A percentile compares a stretch with the other conserved stretches of the same genome.
Evolutionary conservation across 2,329 filamentous ascomycete species (phyloP).

Genomic region (Aspergillus proliferans): DNA sequence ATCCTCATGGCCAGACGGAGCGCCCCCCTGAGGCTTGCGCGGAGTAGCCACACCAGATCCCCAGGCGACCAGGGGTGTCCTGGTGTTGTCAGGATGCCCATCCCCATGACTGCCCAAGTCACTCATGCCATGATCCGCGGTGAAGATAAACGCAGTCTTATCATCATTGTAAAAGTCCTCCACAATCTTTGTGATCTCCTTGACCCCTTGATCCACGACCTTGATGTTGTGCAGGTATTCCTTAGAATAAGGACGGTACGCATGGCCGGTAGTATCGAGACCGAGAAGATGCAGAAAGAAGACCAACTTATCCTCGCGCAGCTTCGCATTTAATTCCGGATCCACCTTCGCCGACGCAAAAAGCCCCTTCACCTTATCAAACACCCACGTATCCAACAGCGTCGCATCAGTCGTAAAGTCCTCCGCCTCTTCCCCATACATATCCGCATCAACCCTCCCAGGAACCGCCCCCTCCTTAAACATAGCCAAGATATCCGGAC

Average conservation of each 20-base stretch:
- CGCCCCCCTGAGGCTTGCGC: conserved; percentile 46
- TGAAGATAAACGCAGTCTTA: conserved; percentile 92
- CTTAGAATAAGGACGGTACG: conserved; percentile 81
- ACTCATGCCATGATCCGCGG: conserved; percentile 97
- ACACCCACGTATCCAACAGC: conserved; percentile 86
- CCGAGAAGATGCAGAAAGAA: conserved; percentile 95
- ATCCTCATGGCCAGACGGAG: conserved; percentile 79
- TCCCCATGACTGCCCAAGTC: conserved; percentile 99
- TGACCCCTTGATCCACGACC: conserved; percentile 82
- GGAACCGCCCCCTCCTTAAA: conserved; percentile 88
- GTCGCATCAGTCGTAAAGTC: conserved; percentile 81
- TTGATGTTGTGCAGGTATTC: conserved; percentile 95
- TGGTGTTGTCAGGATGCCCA: conserved; percentile 92
- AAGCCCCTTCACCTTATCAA: conserved; percentile 82
- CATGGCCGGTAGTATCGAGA: conserved; percentile 83
- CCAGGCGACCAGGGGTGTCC: conserved; percentile 89
- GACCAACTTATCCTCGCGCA: conserved; percentile 79
- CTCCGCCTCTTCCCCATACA: conserved; percentile 76
- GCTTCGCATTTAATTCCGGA: conserved; percentile 61
- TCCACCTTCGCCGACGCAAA: conserved; percentile 77
- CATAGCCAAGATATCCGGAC: conserved; percentile 95
- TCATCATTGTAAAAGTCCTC: conserved; percentile 78
- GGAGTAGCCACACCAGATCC: conserved; percentile 83
- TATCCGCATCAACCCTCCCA: conserved; percentile 79
- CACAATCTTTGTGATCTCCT: conserved; percentile 73